Evolutionary conservation across 139 green algal species (phyloP).

Genomic region (Chlorella vulgaris): DNA sequence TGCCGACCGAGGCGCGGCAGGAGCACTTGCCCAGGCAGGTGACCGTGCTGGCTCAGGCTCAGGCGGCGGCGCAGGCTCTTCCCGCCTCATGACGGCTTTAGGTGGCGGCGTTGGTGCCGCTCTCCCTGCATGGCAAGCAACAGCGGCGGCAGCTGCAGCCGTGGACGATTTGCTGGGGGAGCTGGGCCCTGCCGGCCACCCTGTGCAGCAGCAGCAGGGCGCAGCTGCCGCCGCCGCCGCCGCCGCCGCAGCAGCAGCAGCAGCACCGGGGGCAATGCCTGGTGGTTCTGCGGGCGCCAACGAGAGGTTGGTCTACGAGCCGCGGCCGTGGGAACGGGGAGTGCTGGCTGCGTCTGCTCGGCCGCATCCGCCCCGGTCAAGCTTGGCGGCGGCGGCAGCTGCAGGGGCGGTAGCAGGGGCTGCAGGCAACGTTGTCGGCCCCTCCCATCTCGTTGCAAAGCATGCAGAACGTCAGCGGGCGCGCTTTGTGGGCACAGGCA

Average conservation of each 20-base stretch:
- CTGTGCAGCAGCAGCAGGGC: neutral
- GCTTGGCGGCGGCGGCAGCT: neutral
- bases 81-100: neutral
- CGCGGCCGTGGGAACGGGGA: conserved; percentile 14
- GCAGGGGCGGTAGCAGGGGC: neutral
- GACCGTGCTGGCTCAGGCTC: neutral
- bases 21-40: neutral
- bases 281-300: neutral
- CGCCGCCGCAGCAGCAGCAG: neutral
- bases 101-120: neutral
- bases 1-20: too few species aligned
- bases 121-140: neutral
- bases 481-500: too few species aligned
- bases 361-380: neutral
- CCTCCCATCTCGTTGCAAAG: conserved; percentile 45
- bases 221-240: neutral
- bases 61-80: neutral
- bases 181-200: neutral
- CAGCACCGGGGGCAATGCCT: neutral
- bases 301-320: neutral
- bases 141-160: neutral
- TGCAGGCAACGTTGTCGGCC: conserved; percentile 24
- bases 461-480: conserved; percentile 40
- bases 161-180: neutral
- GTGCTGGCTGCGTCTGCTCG: neutral